These are phyloP conservation scores for Fusarium sp. DNA, from an alignment of 2,329 filamentous ascomycete genomes.

Conservation along the genomic window DNA sequence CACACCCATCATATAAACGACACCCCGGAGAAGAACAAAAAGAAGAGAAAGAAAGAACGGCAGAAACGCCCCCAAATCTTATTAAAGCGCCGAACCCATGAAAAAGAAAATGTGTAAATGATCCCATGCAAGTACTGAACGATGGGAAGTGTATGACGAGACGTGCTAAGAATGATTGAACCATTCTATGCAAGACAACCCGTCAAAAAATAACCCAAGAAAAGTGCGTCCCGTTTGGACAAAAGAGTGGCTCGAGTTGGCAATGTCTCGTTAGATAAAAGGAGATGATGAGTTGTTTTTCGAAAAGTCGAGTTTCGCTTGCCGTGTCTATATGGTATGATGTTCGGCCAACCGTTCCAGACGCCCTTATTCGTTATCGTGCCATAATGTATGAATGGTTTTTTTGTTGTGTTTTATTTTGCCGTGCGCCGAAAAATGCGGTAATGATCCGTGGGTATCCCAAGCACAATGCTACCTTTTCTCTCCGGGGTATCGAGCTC, in stretches of 20 bases:
- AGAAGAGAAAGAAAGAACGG: constrained; percentile 19
- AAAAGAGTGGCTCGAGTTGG: constrained; percentile 37
- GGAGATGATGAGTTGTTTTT: constrained; percentile 24
- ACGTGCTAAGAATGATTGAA: neutral
- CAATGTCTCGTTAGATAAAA: constrained; percentile 31
- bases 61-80: constrained; percentile 42
- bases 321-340: constrained; percentile 50
- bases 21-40: constrained; percentile 23
- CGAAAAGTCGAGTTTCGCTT: constrained; percentile 38
- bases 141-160: constrained; percentile 7
- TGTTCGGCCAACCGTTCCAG: constrained; percentile 37
- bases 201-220: constrained; percentile 34
- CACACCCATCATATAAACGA: constrained; percentile 29
- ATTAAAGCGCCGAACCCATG: constrained; percentile 46
- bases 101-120: constrained; percentile 32
- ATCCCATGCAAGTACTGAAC: constrained; percentile 4
- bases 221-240: constrained; percentile 20
- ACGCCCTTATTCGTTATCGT: constrained; percentile 44
- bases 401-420: constrained; percentile 42
- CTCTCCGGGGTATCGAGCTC: constrained; percentile 63
- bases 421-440: constrained; percentile 49
- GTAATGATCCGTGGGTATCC: constrained; percentile 47
- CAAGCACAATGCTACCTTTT: constrained; percentile 43
- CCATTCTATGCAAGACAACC: constrained; percentile 18
- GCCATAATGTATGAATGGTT: constrained; percentile 41